Evolutionary conservation across 495 filamentous ascomycete species (phyloP), one percentile per base, ranked within the genome.

Genomic region (Aspergillus diversus): DNA sequence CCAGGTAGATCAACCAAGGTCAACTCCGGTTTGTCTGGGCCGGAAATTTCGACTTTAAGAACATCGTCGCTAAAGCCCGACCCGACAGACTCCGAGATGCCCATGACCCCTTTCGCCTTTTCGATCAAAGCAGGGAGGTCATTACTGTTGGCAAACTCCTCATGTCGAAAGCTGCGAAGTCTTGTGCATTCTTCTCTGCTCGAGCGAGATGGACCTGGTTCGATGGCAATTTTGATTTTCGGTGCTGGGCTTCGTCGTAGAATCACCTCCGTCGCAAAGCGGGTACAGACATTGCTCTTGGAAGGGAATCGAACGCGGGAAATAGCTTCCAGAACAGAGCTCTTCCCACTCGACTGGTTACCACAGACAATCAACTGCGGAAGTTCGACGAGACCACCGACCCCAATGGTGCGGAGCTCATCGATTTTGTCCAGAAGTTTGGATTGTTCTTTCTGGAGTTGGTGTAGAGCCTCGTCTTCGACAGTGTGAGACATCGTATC

Each of bases 281-380:
- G 79, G 0, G 89, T 92, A 70, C 89, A 91, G 0, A 87, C 67
- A 50, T 81, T 85, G 57, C 84, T 83, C 47, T 88, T 83, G n/a
- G 80, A 68, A 0, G 89, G 87, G 61, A 92, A 92, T 0, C 84
- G 83, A 15, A 91, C 85, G 43, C 86, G 82, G 0, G 88, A 88
- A 51, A 94, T 84, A 0, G 87, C 89, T 73, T 92, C 88, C 0
- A 92, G 81, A 0, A 92, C 87, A 0, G 89, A 92, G 66, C 86
- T 89, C 65, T 92, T 92, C 3, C 90, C 90, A 11, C 84, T 83
- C 0, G 86, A 89, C 64, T 91, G 88, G 67, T 89, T 84, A 0
- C 90, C 89, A 60, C 87, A 87, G n/a, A 92, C 89, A 12, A 92
- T 81, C 31, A 94, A 77, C 61, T 92, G 88, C 0, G 90, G 90